Evolutionary conservation across 1,139 yeast genomes (phyloP), one percentile per base, ranked within the genome.

Genomic region (Chernovozyma aurita): DNA sequence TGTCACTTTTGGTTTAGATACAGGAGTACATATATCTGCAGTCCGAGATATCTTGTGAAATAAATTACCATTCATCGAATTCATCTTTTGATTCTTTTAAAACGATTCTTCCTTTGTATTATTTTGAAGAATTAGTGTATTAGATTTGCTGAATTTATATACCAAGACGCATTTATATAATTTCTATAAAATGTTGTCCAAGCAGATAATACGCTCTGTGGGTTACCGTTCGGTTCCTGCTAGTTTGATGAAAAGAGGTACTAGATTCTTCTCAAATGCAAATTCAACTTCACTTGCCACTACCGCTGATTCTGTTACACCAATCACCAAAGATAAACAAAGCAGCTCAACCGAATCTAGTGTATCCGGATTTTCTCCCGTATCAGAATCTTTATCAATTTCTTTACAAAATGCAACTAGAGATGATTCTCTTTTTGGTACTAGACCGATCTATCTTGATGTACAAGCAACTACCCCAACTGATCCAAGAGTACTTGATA

Each of bases 401-500:
- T 46, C 66, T n/a, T 57, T 76, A 43, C 64, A 65, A 44, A 65
- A 59, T 35, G 73, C 77, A 28, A 55, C 62, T 31, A 59, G 78
- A 41, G 78, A 72, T 49, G 70, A 68, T 18, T 61, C 68, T 14
- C 45, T 60, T 42, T 70, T 57, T 50, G 94, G 92, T 37, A 70
- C 82, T 11, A 76, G 96, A 50, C 97, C 97, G 4, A 90, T 90
- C 43, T 90, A 90, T 60, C 67, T 90, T 55, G 97, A 90, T 55
- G 87, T 88, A 75, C 97, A 90, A 60, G 97, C 98, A 21, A 92
- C 99, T 0, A 92, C 99, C 0, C 98, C 97, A 13, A 86, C 95
- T 3, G 99, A 92, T 56, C 98, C 98, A 26, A 74, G 99, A 42
- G 99, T 92, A 5, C 66, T 94, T 50, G 99, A 92, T 59, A 85